These are phyloP conservation scores for Leucosporidium scottii DNA, from an alignment of 768 basidiomycete species.

Conservation along the genomic window DNA sequence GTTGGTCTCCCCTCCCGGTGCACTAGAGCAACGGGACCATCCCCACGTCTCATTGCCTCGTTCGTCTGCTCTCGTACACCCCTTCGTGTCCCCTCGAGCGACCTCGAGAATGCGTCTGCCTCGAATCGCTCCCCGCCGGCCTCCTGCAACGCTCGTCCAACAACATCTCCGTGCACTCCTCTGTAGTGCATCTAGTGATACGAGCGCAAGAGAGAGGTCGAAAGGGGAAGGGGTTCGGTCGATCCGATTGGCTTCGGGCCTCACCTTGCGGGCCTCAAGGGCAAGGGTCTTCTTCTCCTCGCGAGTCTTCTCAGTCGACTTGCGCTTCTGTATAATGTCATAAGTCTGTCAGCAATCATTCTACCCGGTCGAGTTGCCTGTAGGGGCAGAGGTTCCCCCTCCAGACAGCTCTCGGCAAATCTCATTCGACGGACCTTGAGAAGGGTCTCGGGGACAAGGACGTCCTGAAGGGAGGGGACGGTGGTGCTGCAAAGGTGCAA, in stretches of 20 bases:
- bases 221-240: slow-evolving; percentile 9
- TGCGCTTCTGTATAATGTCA: slow-evolving; percentile 41
- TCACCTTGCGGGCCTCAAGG: slow-evolving; percentile 47
- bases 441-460: slow-evolving; percentile 13
- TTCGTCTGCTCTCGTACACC: neutral
- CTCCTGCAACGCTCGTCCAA: neutral
- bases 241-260: slow-evolving; percentile 12
- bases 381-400: too few species aligned
- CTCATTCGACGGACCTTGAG: slow-evolving; percentile 6
- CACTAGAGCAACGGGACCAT: neutral
- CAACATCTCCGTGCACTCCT: slow-evolving; percentile 3
- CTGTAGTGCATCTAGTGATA: neutral
- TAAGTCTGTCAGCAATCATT: neutral
- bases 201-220: neutral
- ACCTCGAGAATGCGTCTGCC: slow-evolving; percentile 39
- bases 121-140: slow-evolving; percentile 18
- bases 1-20: neutral
- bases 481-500: slow-evolving; percentile 2
- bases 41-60: neutral
- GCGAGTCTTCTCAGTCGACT: slow-evolving; percentile 46
- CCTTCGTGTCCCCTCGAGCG: neutral
- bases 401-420: neutral
- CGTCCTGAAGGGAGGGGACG: slow-evolving; percentile 11
- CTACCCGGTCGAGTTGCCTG: too few species aligned
- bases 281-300: slow-evolving; percentile 48